Percentiles rank a stretch among this genome's conserved stretches.
Evolutionary conservation across 2,329 filamentous ascomycete species (phyloP).

Genomic region (Aspergillus fumigatiaffinis): DNA sequence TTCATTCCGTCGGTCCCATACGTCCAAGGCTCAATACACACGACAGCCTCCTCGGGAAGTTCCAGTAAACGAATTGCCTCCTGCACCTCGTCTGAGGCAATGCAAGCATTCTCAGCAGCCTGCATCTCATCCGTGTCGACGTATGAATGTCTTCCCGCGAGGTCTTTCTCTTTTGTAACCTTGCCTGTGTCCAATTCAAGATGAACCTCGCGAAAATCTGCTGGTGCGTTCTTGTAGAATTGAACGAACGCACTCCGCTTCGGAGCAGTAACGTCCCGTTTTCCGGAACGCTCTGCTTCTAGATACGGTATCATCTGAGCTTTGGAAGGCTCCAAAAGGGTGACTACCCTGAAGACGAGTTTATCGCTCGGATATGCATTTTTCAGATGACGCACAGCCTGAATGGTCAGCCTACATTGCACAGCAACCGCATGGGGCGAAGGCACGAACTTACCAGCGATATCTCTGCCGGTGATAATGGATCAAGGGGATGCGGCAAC

Average conservation of each 20-base stretch:
- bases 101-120: conserved; percentile 46
- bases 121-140: conserved; percentile 45
- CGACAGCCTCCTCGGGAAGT: conserved; percentile 43
- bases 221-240: not conserved
- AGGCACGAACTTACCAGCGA: not conserved
- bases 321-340: not conserved
- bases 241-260: not conserved
- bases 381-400: not conserved
- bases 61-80: conserved; percentile 36
- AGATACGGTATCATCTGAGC: not conserved
- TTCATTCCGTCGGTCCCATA: conserved; percentile 51
- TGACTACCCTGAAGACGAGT: not conserved
- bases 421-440: not conserved
- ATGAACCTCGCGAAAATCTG: not conserved
- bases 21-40: conserved; percentile 54
- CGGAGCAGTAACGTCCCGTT: not conserved
- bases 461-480: not conserved
- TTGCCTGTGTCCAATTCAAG: not conserved
- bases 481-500: not conserved
- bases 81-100: conserved; percentile 43
- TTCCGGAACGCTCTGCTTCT: not conserved
- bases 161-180: not conserved
- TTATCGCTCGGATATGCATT: not conserved
- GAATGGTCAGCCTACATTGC: not conserved
- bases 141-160: conserved; percentile 24